Base-by-base conservation (phyloP, 2,329 filamentous ascomycete species). In the Ophiocordyceps polyrhachis-furcata region DNA sequence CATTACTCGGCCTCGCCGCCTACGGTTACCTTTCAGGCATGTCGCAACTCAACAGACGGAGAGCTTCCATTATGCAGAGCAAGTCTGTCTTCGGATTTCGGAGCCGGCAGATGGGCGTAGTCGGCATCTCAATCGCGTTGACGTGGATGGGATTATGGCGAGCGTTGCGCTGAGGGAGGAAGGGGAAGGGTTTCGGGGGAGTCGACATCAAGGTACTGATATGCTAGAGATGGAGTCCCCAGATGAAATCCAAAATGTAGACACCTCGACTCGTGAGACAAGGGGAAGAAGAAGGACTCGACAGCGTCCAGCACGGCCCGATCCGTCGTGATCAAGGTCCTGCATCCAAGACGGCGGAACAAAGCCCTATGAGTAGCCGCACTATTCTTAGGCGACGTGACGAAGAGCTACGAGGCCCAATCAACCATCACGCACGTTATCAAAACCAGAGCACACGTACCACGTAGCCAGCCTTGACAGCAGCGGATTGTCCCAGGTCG, bases 21-120 rank as follows among this genome's bases (percentile, higher is more conserved):
- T 91, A 88, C 62, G 87, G 78, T 60, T 88, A 87, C 62, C 67
- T 77, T 49, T 83, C 81, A 3, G 84, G 84, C 47, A 81, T 79
- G 61, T 67, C 68, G 43, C 82, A 88, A 59, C 73, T 91, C 28
- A 71, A 77, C 53, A 68, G 70, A 53, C 79, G 84, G 58, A 70
- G 73, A 48, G 67, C 69, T n/a, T 61, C 65, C 48, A 84, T 88
- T 49, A 62, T 85, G 47, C 68, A 73, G 56, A 83, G 80, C 63
- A 74, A 75, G 42, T 81, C 79, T 23, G 70, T 76, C 52, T 79
- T 87, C 55, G 81, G 82, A 48, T 79, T 87, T 71, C 73, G 73
- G 49, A 81, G 79, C 52, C 73, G 83, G 48, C 74, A 73, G 53
- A 53, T 76, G 35, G 82, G 81, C 41, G 80, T 88, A 49, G 68